Base-by-base conservation (phyloP, 768 basidiomycete species). In the Boletus tylopilopsis region DNA sequence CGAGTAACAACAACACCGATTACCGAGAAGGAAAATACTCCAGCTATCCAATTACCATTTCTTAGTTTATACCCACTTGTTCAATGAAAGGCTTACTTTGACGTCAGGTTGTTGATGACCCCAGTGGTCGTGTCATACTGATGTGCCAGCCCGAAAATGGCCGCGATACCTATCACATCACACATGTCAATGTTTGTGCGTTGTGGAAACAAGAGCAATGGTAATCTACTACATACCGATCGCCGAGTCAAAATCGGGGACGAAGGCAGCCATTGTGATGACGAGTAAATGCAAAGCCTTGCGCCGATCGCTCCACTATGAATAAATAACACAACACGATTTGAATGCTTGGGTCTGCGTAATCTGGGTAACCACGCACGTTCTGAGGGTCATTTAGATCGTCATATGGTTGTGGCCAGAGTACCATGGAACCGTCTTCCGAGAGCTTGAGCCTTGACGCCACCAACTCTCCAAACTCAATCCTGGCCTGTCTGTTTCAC, bases 351-450 rank as follows among this genome's bases (percentile, higher is more conserved):
- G 40, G 39, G 41, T 47, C 8, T 22, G 25, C n/a, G 12, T 4
- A 5, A 37, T 33, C 23, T n/a, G 16, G 16, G 13, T 10, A 10
- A 40, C 18, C 2, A 62, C 72, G 44, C 36, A 76, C 79, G 53
- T 81, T 81, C 51, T 80, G 79, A 1, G 79, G 79, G 53, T 81
- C 79, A 13, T 75, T 66, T 2, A 73, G 73, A 51, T 76, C 69
- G 37, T 80, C 70, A 2, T 67, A 58, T 0, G 79, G 80, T 53
- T 81, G 79, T 8, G 80, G 79, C 76, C 78, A 81, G 6, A 81
- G 72, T 10, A 80, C 71, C 44, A 73, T 73, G 23, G 67, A 69
- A 5, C 78, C 74, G 29, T 76, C 72, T 8, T 54, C 30, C 7
- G 75, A 71, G 10, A 77, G 67, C 66, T 80, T 81, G 53, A 81